A percentile compares a stretch with the other conserved stretches of the same genome.
phyloP scores from a whole-genome alignment of 225 moss, liverwort and hornwort genomes.

The Anthoceros angustus region DNA sequence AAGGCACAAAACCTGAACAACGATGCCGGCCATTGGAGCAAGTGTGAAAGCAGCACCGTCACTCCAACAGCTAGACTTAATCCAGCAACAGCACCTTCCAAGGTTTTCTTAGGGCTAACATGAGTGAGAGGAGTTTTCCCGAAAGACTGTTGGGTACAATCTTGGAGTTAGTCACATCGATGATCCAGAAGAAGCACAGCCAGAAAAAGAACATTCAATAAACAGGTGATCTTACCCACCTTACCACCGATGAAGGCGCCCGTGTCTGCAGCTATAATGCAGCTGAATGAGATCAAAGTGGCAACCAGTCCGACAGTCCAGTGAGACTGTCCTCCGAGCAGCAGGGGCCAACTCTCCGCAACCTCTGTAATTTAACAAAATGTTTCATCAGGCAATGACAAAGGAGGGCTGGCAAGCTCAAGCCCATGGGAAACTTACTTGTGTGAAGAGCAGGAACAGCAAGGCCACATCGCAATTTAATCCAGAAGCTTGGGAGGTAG shows the following conservation, averaged over 20 bases:
- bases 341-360: conserved; percentile 61
- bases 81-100: conserved; percentile 80
- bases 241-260: conserved; percentile 83
- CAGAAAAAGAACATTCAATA: conserved; percentile 2
- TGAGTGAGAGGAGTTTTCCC: conserved; percentile 78
- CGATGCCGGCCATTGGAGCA: conserved; percentile 80
- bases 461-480: conserved; percentile 90
- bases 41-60: conserved; percentile 59
- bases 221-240: conserved; percentile 17
- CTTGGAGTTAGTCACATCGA: conserved; percentile 6
- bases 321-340: conserved; percentile 72
- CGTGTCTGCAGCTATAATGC: conserved; percentile 68
- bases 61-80: conserved; percentile 57
- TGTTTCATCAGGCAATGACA: background rate
- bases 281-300: conserved; percentile 58
- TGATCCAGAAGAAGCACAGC: background rate
- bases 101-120: conserved; percentile 87
- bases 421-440: conserved; percentile 23
- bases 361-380: conserved; percentile 26
- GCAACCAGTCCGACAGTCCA: conserved; percentile 94
- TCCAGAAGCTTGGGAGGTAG: conserved; percentile 96
- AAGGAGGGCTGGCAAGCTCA: background rate
- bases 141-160: conserved; percentile 33
- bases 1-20: conserved; percentile 30
- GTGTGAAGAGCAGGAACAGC: conserved; percentile 78